Percentiles rank a stretch among this genome's conserved stretches.
Evolutionary conservation across 352 stramenopile species (phyloP).

Genomic region (Pythium vanterpoolii): DNA sequence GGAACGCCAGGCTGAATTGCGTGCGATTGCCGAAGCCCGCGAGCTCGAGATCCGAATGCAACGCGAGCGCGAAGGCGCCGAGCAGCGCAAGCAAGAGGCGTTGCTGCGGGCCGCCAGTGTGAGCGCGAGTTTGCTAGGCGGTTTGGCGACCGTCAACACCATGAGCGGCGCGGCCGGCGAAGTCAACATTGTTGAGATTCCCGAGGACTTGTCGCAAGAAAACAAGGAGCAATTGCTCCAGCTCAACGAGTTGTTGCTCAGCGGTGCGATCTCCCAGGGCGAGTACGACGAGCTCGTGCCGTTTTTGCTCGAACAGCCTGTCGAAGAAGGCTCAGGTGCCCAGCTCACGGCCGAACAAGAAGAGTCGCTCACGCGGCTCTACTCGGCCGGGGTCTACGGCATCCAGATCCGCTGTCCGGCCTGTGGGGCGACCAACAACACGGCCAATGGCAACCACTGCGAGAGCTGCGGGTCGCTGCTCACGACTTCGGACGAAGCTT

Average conservation of each 20-base stretch:
- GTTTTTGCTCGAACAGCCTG: conserved; percentile 77
- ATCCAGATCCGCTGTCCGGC: conserved; percentile 86
- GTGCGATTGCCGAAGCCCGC: conserved; percentile 70
- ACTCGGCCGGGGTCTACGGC: conserved; percentile 71
- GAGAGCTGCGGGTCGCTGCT: conserved; percentile 82
- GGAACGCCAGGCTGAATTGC: conserved; percentile 77
- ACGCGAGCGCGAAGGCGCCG: conserved; percentile 50
- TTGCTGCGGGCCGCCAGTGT: conserved; percentile 70
- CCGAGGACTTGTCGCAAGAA: conserved; percentile 77
- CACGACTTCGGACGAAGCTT: conserved; percentile 68
- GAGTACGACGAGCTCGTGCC: conserved; percentile 88
- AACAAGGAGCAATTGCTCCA: conserved; percentile 85
- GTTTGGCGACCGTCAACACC: conserved; percentile 77
- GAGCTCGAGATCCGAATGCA: conserved; percentile 58
- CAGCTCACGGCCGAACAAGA: conserved; percentile 76
- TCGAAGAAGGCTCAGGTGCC: conserved; percentile 52
- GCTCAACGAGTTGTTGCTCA: conserved; percentile 81
- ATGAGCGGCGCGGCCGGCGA: conserved; percentile 60
- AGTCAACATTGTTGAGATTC: conserved; percentile 82
- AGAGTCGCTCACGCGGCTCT: conserved; percentile 77
- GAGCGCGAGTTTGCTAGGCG: conserved; percentile 68
- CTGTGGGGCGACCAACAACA: conserved; percentile 86
- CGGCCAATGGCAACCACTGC: conserved; percentile 85
- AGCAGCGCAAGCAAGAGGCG: conserved; percentile 58
- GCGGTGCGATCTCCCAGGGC: conserved; percentile 73